A percentile compares a stretch with the other conserved stretches of the same genome.
Conservation (phyloP, 805 yeast genomes). For the Monosporozyma aquatica region DNA sequence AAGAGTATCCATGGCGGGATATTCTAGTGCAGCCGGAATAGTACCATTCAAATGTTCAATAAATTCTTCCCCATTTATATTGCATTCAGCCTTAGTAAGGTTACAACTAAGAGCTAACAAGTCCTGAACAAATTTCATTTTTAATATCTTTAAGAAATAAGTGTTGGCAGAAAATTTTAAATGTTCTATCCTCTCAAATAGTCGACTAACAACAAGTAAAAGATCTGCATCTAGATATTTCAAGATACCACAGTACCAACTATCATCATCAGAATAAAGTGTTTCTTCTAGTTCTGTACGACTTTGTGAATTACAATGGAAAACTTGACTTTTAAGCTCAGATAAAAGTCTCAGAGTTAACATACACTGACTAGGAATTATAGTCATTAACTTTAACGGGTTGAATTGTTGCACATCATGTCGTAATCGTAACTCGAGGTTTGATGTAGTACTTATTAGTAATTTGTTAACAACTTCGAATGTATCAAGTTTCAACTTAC, state of each 20-base stretch:
- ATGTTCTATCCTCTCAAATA: slow-evolving; percentile 1
- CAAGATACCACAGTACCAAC: slow-evolving; percentile 7
- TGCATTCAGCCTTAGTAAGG: neutral
- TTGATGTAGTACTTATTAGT: slow-evolving; percentile 49
- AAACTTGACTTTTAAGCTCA: slow-evolving; percentile 26
- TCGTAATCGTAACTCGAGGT: slow-evolving; percentile 57
- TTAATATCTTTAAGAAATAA: slow-evolving; percentile 3
- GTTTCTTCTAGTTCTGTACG: neutral
- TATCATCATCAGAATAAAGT: neutral
- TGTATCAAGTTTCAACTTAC: slow-evolving; percentile 7
- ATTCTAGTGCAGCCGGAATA: neutral
- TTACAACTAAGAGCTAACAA: slow-evolving; percentile 4
- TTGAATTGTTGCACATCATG: slow-evolving; percentile 29
- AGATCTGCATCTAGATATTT: slow-evolving; percentile 7
- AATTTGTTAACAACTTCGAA: slow-evolving; percentile 26
- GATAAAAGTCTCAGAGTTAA: slow-evolving; percentile 46
- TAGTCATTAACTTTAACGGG: neutral
- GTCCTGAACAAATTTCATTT: slow-evolving; percentile 14
- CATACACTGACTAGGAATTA: slow-evolving; percentile 44
- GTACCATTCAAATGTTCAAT: neutral
- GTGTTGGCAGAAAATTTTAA: neutral
- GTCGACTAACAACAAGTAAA: slow-evolving; percentile 3
- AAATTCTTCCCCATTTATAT: neutral
- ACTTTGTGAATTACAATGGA: neutral
- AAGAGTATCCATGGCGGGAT: neutral